Percentiles rank a stretch among this genome's conserved stretches.
Evolutionary conservation across 1,139 yeast species (phyloP).

Genomic region (Sugiyamaella xylanicola): DNA sequence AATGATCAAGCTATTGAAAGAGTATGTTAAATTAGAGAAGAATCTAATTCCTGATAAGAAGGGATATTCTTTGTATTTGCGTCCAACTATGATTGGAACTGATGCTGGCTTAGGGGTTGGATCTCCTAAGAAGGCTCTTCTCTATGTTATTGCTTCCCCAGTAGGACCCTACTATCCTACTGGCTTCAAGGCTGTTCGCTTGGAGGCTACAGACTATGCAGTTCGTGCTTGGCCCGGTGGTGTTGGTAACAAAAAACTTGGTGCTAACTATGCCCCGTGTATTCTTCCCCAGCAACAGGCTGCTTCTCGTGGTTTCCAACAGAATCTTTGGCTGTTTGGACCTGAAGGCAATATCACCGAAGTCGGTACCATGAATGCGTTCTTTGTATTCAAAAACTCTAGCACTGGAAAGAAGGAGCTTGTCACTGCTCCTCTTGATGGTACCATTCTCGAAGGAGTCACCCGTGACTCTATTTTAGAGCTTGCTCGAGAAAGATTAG

Average conservation of each 20-base stretch:
- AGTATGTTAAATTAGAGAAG: conserved; percentile 71
- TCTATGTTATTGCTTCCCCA: conserved; percentile 88
- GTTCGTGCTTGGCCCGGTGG: conserved; percentile 99
- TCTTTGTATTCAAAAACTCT: conserved; percentile 72
- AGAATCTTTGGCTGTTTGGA: conserved; percentile 95
- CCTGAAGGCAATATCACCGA: conserved; percentile 88
- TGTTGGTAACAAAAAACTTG: conserved; percentile 91
- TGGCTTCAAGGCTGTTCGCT: conserved; percentile 89
- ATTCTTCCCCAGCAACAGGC: conserved; percentile 87
- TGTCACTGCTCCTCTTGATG: conserved; percentile 95
- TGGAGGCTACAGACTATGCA: conserved; percentile 93
- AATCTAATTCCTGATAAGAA: conserved; percentile 77
- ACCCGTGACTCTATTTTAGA: conserved; percentile 86
- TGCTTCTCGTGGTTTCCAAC: conserved; percentile 86
- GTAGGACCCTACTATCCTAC: conserved; percentile 89
- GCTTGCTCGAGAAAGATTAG: conserved; percentile 73
- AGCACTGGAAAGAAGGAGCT: conserved; percentile 83
- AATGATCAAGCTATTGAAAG: conserved; percentile 69
- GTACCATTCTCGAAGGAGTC: conserved; percentile 95
- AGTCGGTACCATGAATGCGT: conserved; percentile 97
- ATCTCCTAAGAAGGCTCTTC: conserved; percentile 74
- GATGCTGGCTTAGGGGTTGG: conserved; percentile 82
- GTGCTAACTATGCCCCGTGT: conserved; percentile 97
- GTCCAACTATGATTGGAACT: conserved; percentile 96
- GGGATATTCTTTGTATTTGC: conserved; percentile 88